These are phyloP conservation scores for Pythium scleroteichum DNA, from an alignment of 352 stramenopile species.

Conservation along the genomic window DNA sequence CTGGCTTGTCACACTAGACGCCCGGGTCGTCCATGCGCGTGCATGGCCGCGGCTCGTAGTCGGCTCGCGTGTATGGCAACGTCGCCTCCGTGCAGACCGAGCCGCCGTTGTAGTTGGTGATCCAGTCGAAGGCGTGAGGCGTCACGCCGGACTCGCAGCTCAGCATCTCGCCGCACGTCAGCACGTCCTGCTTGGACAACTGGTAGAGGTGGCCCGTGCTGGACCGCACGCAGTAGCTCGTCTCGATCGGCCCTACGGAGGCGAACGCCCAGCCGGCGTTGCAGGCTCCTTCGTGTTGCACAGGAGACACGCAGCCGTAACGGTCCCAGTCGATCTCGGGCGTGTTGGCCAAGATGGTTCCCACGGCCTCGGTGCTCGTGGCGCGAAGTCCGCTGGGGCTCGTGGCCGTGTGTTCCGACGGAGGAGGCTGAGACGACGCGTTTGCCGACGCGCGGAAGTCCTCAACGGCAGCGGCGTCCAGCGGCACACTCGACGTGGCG, in stretches of 20 bases:
- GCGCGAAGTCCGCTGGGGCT: background rate
- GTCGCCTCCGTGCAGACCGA: constrained; percentile 19
- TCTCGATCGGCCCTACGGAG: constrained; percentile 19
- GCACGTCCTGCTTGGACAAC: constrained; percentile 26
- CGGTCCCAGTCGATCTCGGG: constrained; percentile 5
- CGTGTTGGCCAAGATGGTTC: background rate
- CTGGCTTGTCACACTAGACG: background rate
- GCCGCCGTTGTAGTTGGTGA: constrained; percentile 7
- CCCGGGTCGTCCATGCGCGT: constrained; percentile 1
- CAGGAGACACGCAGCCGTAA: constrained; percentile 18
- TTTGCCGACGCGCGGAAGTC: no score
- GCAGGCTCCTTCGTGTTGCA: constrained; percentile 19
- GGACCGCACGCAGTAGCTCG: constrained; percentile 18
- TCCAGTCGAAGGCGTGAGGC: constrained; percentile 4
- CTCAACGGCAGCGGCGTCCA: background rate
- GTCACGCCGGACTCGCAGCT: constrained; percentile 2
- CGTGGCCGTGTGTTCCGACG: background rate
- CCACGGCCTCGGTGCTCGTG: background rate
- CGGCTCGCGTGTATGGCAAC: constrained; percentile 15
- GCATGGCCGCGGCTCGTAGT: background rate
- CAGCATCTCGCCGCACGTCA: constrained; percentile 12
- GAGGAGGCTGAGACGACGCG: no score
- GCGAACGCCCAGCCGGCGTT: constrained; percentile 17
- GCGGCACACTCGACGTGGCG: background rate
- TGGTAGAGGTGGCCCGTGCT: constrained; percentile 7